Percentiles rank a stretch among this genome's conserved stretches.
These are phyloP conservation scores for Pseudocercospora eumusae DNA, from an alignment of 2,329 filamentous ascomycete genomes.

Conservation along the genomic window DNA sequence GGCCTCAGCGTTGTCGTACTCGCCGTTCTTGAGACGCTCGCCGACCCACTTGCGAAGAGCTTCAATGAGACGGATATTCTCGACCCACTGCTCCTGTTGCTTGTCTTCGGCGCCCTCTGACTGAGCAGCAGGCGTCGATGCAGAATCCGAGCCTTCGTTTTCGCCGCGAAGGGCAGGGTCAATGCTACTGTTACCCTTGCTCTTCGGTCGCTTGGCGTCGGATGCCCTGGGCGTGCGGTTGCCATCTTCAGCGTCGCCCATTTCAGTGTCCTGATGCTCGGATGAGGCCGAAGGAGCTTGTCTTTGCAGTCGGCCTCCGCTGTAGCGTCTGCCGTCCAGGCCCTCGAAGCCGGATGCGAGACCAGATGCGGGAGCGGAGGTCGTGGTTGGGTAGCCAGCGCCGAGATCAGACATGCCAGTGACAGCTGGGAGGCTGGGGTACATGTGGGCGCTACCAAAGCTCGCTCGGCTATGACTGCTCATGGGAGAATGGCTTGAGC, in stretches of 20 bases:
- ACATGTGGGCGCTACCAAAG: slow-evolving; percentile 62
- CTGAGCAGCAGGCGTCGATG: slow-evolving; percentile 34
- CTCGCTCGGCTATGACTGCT: slow-evolving; percentile 63
- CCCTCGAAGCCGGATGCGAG: slow-evolving; percentile 65
- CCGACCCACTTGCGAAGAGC: slow-evolving; percentile 60
- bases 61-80: slow-evolving; percentile 66
- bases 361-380: slow-evolving; percentile 67
- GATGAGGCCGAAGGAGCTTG: slow-evolving; percentile 44
- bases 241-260: slow-evolving; percentile 46
- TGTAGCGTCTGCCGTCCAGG: slow-evolving; percentile 62
- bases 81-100: slow-evolving; percentile 59
- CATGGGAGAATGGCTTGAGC: slow-evolving; percentile 72
- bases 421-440: slow-evolving; percentile 73
- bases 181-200: slow-evolving; percentile 39
- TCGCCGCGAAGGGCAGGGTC: slow-evolving; percentile 43
- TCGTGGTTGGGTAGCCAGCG: slow-evolving; percentile 62
- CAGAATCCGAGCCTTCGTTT: slow-evolving; percentile 34
- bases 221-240: slow-evolving; percentile 40
- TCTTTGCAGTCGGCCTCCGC: slow-evolving; percentile 61
- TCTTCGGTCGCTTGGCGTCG: slow-evolving; percentile 34
- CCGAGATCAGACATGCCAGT: slow-evolving; percentile 63
- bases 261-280: slow-evolving; percentile 42
- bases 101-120: slow-evolving; percentile 46
- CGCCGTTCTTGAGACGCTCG: slow-evolving; percentile 55
- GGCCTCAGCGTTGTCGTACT: slow-evolving; percentile 47